Evolutionary conservation across 202 grass and related monocot genomes (phyloP).

Genomic region (Schoenoplectus triqueter): DNA sequence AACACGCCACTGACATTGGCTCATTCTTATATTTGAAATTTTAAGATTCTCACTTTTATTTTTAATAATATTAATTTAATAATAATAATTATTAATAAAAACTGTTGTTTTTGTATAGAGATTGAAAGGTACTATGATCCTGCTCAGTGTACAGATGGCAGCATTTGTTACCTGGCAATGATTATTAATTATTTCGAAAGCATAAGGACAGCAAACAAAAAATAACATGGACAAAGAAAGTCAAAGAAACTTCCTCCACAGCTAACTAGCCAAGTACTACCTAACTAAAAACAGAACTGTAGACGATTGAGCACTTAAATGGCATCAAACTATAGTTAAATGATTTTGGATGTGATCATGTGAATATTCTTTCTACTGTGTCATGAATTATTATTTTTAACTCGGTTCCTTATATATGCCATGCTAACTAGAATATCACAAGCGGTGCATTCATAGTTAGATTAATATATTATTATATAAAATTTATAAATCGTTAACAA

Average conservation of each 20-base stretch:
- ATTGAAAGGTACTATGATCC: neutral
- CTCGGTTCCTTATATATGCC: neutral
- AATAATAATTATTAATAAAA: too few relatives aligned
- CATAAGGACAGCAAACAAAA: neutral
- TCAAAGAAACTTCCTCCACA: constrained; percentile 15
- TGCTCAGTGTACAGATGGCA: neutral
- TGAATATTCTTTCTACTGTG: neutral
- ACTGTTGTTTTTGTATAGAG: neutral
- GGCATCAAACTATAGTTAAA: neutral
- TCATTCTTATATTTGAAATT: too few relatives aligned
- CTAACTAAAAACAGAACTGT: neutral
- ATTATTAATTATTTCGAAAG: neutral
- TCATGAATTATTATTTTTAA: neutral
- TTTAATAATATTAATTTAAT: too few relatives aligned
- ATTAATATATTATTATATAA: neutral
- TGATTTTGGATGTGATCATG: neutral
- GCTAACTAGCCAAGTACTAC: too few relatives aligned
- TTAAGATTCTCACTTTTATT: too few relatives aligned
- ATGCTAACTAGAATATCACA: neutral
- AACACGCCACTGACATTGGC: too few relatives aligned
- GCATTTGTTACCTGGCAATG: neutral
- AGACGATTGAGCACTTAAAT: neutral
- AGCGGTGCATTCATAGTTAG: neutral
- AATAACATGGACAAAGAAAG: neutral
- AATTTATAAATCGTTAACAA: too few relatives aligned